Percentiles rank a stretch among this genome's conserved stretches.
Conservation (phyloP, 306 rosid species). For the Malus asiatica region DNA sequence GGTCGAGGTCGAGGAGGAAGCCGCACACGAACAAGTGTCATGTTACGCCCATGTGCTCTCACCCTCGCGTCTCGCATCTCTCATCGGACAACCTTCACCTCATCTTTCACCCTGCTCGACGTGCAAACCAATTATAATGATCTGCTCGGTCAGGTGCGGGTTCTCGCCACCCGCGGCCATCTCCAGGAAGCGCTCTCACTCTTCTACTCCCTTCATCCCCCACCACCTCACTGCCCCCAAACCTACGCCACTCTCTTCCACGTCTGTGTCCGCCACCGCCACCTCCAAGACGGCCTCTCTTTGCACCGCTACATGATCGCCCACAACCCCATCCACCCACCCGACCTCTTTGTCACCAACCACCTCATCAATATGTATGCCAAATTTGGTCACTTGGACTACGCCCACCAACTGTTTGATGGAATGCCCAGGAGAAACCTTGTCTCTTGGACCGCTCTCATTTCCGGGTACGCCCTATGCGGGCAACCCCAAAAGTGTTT, state of each 20-base stretch:
- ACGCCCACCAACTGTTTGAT: constrained; percentile 52
- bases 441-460: constrained; percentile 82
- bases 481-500: constrained; percentile 37
- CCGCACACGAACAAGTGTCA: too few species aligned
- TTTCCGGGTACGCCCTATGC: constrained; percentile 60
- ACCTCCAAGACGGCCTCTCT: constrained; percentile 49
- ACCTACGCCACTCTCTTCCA: constrained; percentile 62
- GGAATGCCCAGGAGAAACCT: constrained; percentile 55
- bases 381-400: constrained; percentile 45
- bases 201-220: constrained; percentile 28
- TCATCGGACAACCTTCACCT: too few species aligned
- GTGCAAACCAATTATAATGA: constrained; percentile 1
- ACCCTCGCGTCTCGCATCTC: too few species aligned
- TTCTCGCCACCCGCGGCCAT: constrained; percentile 42
- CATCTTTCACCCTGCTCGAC: background rate
- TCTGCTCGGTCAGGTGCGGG: constrained; percentile 19
- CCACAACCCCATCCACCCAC: constrained; percentile 25
- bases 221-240: constrained; percentile 32
- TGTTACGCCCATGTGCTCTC: too few species aligned
- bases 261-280: constrained; percentile 51
- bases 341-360: constrained; percentile 53
- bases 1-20: too few species aligned
- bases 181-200: constrained; percentile 51
- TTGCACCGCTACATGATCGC: constrained; percentile 56
- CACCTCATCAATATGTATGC: constrained; percentile 75